Conservation (phyloP, 192 early-diverging fungal species). For the Entomortierella lignicola region DNA sequence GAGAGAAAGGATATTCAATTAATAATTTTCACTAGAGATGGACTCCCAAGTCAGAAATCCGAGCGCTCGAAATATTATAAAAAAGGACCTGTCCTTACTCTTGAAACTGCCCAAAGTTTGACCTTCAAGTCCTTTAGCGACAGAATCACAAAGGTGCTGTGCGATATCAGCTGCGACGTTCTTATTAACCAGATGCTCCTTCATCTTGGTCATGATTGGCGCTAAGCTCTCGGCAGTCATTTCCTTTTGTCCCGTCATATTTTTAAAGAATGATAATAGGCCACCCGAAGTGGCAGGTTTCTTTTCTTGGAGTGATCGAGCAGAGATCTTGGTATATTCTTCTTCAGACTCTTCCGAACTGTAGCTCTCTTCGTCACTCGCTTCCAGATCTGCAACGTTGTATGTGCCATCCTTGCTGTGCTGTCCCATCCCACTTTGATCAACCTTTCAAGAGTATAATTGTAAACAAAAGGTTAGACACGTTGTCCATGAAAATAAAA, state of each 20-base stretch:
- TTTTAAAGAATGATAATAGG: conserved; percentile 78
- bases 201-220: conserved; percentile 89
- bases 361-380: conserved; percentile 63
- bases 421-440: conserved; percentile 70
- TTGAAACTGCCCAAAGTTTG: conserved; percentile 82
- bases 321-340: conserved; percentile 52
- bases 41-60: no score
- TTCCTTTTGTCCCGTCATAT: conserved; percentile 75
- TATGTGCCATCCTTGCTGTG: conserved; percentile 78
- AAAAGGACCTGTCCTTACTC: conserved; percentile 55
- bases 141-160: conserved; percentile 84
- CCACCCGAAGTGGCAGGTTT: conserved; percentile 47
- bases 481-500: background rate
- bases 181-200: conserved; percentile 90
- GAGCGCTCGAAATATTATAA: no score
- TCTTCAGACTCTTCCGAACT: conserved; percentile 67
- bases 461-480: no score
- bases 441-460: conserved; percentile 55
- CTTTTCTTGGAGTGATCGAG: conserved; percentile 25
- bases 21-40: background rate
- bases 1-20: background rate
- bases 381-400: conserved; percentile 78
- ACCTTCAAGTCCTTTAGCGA: conserved; percentile 76
- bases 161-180: conserved; percentile 95
- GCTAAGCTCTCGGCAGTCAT: conserved; percentile 78